Conservation (phyloP, 768 basidiomycete species). For the Coprinopsis strossmayeri region DNA sequence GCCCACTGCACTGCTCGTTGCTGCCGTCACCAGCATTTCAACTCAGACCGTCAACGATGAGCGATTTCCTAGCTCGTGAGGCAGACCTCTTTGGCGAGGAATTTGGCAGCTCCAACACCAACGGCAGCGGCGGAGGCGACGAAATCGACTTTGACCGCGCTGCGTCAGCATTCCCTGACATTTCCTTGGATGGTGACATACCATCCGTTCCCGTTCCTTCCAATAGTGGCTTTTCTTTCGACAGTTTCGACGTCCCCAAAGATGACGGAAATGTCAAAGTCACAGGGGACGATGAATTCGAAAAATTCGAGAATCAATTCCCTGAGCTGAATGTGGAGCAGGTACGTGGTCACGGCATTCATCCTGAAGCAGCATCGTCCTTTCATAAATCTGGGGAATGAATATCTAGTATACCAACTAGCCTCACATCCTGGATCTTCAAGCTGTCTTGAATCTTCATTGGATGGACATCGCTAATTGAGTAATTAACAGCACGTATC, state of each 20-base stretch:
- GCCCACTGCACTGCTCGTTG: too few relatives aligned
- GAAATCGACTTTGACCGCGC: slow-evolving; percentile 79
- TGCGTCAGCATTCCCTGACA: slow-evolving; percentile 82
- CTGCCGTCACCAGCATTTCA: too few relatives aligned
- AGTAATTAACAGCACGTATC: slow-evolving; percentile 12
- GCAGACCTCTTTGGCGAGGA: slow-evolving; percentile 23
- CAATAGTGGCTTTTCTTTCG: slow-evolving; percentile 51
- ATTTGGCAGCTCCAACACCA: slow-evolving; percentile 19
- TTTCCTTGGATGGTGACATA: slow-evolving; percentile 65
- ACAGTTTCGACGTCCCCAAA: slow-evolving; percentile 46
- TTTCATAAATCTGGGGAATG: too few relatives aligned
- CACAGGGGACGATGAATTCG: slow-evolving; percentile 80
- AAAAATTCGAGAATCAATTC: slow-evolving; percentile 81
- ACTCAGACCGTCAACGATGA: slow-evolving; percentile 30
- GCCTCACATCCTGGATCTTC: too few relatives aligned
- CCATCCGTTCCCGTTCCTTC: slow-evolving; percentile 27
- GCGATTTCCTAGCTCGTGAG: slow-evolving; percentile 29
- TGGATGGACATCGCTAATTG: neutral
- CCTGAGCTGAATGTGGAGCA: slow-evolving; percentile 62
- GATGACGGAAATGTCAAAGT: slow-evolving; percentile 57
- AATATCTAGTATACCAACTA: too few relatives aligned
- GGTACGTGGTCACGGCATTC: slow-evolving; percentile 19
- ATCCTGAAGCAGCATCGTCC: too few relatives aligned
- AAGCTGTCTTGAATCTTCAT: too few relatives aligned
- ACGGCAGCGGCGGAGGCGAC: slow-evolving; percentile 30